Percentiles rank a stretch among this genome's conserved stretches.
These are phyloP conservation scores for Singerocomus rubriflavus DNA, from an alignment of 1,284 basidiomycete genomes.

Conservation along the genomic window DNA sequence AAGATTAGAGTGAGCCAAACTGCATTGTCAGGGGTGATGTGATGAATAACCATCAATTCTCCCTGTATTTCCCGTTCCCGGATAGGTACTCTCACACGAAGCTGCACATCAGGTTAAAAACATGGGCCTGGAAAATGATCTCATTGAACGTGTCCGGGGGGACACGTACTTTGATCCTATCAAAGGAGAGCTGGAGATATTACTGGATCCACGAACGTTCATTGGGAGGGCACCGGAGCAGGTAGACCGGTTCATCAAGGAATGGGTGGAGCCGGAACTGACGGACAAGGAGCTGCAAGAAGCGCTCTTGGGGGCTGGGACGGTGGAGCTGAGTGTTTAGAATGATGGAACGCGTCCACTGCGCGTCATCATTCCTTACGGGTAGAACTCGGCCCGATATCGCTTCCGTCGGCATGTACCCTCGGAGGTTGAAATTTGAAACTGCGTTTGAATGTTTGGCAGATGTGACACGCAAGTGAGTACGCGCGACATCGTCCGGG, in stretches of 20 bases:
- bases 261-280: conserved; percentile 90
- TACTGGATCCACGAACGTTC: conserved; percentile 84
- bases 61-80: conserved; percentile 5
- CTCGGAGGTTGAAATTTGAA: conserved; percentile 28
- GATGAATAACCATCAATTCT: conserved; percentile 18
- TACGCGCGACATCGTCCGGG: not conserved
- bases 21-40: conserved; percentile 18
- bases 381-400: conserved; percentile 19
- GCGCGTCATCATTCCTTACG: too few species aligned
- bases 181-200: conserved; percentile 58
- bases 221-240: conserved; percentile 91
- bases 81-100: conserved; percentile 87
- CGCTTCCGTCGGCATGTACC: conserved; percentile 11
- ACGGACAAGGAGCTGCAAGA: conserved; percentile 60
- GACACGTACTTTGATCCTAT: conserved; percentile 66
- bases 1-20: conserved; percentile 73
- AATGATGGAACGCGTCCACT: too few species aligned
- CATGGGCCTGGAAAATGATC: conserved; percentile 92
- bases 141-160: conserved; percentile 81
- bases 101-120: conserved; percentile 95
- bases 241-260: conserved; percentile 84
- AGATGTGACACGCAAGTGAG: not conserved
- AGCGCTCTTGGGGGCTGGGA: conserved; percentile 48
- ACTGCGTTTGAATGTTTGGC: conserved; percentile 6
- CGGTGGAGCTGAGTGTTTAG: conserved; percentile 49